Percentiles rank a stretch among this genome's conserved stretches.
These are phyloP conservation scores for Scortechinia acanthostroma DNA, from an alignment of 2,329 filamentous ascomycete genomes.

Conservation along the genomic window DNA sequence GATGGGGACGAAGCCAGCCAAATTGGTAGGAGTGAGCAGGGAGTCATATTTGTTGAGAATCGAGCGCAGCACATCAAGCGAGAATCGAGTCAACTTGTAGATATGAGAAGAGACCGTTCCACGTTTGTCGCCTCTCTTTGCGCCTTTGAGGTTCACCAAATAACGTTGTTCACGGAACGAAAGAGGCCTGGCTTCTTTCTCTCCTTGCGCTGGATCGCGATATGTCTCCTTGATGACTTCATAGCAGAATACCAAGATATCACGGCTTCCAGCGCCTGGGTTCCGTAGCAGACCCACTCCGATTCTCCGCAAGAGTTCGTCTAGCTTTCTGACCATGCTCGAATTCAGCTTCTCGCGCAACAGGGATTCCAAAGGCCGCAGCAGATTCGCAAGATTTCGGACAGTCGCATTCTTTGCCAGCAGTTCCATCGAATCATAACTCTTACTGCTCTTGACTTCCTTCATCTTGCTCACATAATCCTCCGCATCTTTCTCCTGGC, in stretches of 20 bases:
- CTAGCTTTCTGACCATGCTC: conserved; percentile 60
- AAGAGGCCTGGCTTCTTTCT: conserved; percentile 19
- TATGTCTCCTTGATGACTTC: conserved; percentile 65
- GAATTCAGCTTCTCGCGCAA: conserved; percentile 58
- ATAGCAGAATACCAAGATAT: conserved; percentile 65
- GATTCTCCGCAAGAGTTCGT: conserved; percentile 62
- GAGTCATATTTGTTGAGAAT: conserved; percentile 57
- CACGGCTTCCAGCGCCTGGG: conserved; percentile 49
- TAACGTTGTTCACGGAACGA: conserved; percentile 45
- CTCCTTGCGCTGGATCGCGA: conserved; percentile 26
- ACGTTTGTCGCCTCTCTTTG: conserved; percentile 44
- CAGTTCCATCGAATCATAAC: conserved; percentile 69
- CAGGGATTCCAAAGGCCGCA: conserved; percentile 53
- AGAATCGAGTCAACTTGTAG: conserved; percentile 63
- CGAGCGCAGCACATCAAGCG: conserved; percentile 59
- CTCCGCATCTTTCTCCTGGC: conserved; percentile 70
- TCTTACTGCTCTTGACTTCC: conserved; percentile 72
- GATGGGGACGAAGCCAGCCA: conserved; percentile 62
- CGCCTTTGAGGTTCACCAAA: conserved; percentile 41
- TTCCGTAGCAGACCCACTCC: conserved; percentile 61
- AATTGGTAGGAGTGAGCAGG: conserved; percentile 53
- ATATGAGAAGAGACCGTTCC: conserved; percentile 52
- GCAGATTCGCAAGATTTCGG: conserved; percentile 46
- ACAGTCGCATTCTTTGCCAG: conserved; percentile 58
- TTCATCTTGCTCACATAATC: conserved; percentile 74